phyloP scores from a whole-genome alignment of 108 stramenopile genomes.

The Cyclostephanos invisitatus region DNA sequence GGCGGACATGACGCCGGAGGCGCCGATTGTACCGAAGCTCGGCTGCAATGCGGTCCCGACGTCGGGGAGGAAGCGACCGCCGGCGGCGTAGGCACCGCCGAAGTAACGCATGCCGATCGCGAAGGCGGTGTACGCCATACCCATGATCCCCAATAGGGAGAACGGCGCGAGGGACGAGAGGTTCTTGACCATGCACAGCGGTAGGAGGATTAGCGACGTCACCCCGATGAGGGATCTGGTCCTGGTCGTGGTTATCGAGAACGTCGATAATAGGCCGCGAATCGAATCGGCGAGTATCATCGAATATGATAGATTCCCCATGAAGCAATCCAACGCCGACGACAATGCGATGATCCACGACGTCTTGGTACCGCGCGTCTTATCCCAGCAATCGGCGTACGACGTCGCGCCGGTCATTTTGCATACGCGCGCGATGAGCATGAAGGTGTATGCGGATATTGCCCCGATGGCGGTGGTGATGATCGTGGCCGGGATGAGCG shows the following conservation, averaged over 20 bases:
- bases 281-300: slow-evolving; percentile 96
- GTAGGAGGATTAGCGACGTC: slow-evolving; percentile 83
- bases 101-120: slow-evolving; percentile 83
- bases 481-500: slow-evolving; percentile 83
- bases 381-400: slow-evolving; percentile 93
- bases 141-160: slow-evolving; percentile 83
- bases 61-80: slow-evolving; percentile 65
- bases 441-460: slow-evolving; percentile 90
- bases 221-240: slow-evolving; percentile 66
- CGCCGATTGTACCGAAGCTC: slow-evolving; percentile 70
- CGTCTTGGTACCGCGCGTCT: slow-evolving; percentile 68
- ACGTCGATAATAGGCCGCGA: slow-evolving; percentile 67
- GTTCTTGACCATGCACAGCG: slow-evolving; percentile 92
- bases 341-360: slow-evolving; percentile 84
- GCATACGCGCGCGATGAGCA: slow-evolving; percentile 86
- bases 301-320: slow-evolving; percentile 87
- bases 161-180: slow-evolving; percentile 85
- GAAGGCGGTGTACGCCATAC: slow-evolving; percentile 89
- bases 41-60: slow-evolving; percentile 64
- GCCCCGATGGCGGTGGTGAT: slow-evolving; percentile 83
- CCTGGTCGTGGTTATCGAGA: slow-evolving; percentile 68
- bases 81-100: slow-evolving; percentile 74
- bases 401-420: slow-evolving; percentile 80
- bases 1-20: slow-evolving; percentile 77
- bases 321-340: slow-evolving; percentile 87